Base-by-base conservation (phyloP, 1,284 basidiomycete genomes). In the Pisolithus thermaeus region DNA sequence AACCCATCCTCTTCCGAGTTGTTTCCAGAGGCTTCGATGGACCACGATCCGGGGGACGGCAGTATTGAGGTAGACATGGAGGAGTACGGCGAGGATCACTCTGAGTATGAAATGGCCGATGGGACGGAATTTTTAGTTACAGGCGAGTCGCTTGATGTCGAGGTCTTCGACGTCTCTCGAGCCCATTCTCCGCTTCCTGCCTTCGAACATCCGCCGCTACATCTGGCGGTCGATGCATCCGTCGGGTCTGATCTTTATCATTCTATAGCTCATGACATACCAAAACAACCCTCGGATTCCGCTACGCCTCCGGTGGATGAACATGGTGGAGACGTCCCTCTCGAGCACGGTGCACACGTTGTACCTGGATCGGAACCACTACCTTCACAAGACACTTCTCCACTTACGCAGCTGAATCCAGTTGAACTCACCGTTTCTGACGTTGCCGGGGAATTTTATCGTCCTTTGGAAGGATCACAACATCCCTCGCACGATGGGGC, bases 61-160 rank as follows among this genome's bases (percentile, higher is more conserved):
- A 74, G 72, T 44, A 73, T 85, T 46, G 87, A 88, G 62, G 75
- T 89, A 47, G 87, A 89, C 54, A 87, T 89, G 83, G 83, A 84
- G 51, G 68, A 71, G 42, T 78, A 80, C 58, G 69, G 76, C 25
- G 77, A 76, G 61, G 72, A 73, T 28, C 75, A 76, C 53, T 69
- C 71, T 42, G 87, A 89, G 66, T 88, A 84, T 63, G 86, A 88
- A 57, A 89, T 89, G 86, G 74, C 73, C 18, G 84, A 66, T 46
- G 66, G 69, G 58, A 69, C 63, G 9, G 52, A 49, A 20, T 69
- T 68, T 48, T 62, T 63, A 42, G 59, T 64, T 52, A 59, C 58
- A 35, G 62, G 61, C 52, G 76, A 79, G 51, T 55, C 72, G 43
- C 61, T 75, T 45, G 81, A 89, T 63, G 72, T 86, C 43, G 83